Conservation (phyloP, 495 filamentous ascomycete genomes). For the Xylaria palmicola region DNA sequence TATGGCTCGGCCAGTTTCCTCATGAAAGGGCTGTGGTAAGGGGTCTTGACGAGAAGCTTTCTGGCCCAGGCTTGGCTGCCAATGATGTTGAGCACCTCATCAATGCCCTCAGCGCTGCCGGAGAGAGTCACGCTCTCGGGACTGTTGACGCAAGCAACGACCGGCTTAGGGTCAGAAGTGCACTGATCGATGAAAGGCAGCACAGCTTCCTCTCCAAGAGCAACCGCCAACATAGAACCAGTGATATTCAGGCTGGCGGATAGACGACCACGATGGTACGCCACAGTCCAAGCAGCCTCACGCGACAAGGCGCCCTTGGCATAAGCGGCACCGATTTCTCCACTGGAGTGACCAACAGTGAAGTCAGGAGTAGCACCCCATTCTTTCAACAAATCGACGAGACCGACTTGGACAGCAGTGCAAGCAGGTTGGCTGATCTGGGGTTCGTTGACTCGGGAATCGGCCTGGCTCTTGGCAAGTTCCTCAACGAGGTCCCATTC, state of each 20-base stretch:
- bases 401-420: conserved; percentile 49
- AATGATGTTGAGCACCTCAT: conserved; percentile 27
- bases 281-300: conserved; percentile 48
- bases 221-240: conserved; percentile 47
- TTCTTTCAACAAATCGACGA: conserved; percentile 52
- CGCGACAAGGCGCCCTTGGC: conserved; percentile 42
- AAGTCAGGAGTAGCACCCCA: conserved; percentile 46
- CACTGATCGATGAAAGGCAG: conserved; percentile 30
- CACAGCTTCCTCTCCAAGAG: conserved; percentile 26
- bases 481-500: conserved; percentile 28
- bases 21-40: conserved; percentile 51
- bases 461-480: conserved; percentile 16
- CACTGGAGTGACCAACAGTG: conserved; percentile 60
- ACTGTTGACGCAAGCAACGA: conserved; percentile 51
- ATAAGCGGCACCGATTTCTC: conserved; percentile 57
- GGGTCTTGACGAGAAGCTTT: conserved; percentile 36
- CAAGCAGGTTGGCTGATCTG: conserved; percentile 42
- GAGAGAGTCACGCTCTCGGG: conserved; percentile 47
- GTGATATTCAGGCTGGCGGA: conserved; percentile 21
- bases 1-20: conserved; percentile 38
- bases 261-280: conserved; percentile 40
- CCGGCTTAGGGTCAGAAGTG: conserved; percentile 20
- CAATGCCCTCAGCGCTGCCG: conserved; percentile 38
- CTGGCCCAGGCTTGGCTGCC: conserved; percentile 35
- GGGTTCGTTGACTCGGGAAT: conserved; percentile 28